phyloP scores from a whole-genome alignment of 2,329 filamentous ascomycete genomes.

The Coniochaeta pulveracea region DNA sequence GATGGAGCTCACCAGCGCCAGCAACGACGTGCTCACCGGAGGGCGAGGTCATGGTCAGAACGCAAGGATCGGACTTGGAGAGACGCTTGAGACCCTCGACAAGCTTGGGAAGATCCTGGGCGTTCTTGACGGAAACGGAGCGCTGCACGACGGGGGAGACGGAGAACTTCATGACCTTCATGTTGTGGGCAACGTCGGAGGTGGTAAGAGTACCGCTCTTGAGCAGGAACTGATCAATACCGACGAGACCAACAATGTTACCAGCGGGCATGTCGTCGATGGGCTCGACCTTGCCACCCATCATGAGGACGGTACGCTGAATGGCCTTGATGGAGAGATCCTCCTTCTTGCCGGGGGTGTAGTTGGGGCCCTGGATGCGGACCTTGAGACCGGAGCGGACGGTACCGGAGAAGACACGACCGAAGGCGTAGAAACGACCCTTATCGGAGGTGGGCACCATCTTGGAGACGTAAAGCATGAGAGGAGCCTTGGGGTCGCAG shows the following conservation, averaged over 20 bases:
- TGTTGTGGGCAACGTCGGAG: conserved; percentile 94
- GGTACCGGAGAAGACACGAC: conserved; percentile 99
- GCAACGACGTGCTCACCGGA: conserved; percentile 98
- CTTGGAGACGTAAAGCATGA: conserved; percentile 99
- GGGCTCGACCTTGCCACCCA: conserved; percentile 97
- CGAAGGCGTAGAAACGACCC: conserved; percentile 99
- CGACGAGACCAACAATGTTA: conserved; percentile 99
- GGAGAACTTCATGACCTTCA: conserved; percentile 99
- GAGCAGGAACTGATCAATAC: conserved; percentile 99
- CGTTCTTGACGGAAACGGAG: conserved; percentile 99
- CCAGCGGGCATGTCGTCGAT: conserved; percentile 98
- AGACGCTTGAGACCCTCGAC: conserved; percentile 99
- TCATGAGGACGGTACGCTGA: conserved; percentile 99
- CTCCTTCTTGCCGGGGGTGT: conserved; percentile 95
- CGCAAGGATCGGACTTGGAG: conserved; percentile 99
- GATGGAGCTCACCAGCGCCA: conserved; percentile 97
- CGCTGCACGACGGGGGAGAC: conserved; percentile 98
- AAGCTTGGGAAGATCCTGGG: conserved; percentile 97
- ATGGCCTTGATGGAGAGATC: conserved; percentile 99
- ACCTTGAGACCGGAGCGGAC: conserved; percentile 97
- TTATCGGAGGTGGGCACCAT: conserved; percentile 99
- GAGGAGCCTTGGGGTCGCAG: conserved; percentile 93
- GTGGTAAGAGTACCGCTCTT: conserved; percentile 99
- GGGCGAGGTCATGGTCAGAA: conserved; percentile 77
- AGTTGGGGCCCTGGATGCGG: conserved; percentile 99